Evolutionary conservation across 129 eudicot genomes (phyloP).

Genomic region (Flaveria brownii): DNA sequence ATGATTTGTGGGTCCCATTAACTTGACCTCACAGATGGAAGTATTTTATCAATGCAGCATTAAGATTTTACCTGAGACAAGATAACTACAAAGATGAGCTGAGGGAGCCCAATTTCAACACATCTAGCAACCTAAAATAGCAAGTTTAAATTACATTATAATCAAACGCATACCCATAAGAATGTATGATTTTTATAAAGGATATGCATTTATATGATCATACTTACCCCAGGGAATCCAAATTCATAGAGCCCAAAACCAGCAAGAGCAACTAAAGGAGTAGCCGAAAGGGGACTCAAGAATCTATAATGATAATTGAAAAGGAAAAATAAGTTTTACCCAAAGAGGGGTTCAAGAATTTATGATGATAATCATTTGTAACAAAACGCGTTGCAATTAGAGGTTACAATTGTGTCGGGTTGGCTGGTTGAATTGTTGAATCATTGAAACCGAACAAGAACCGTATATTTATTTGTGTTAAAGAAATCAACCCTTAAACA

Average conservation of each 20-base stretch:
- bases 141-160: slow-evolving; percentile 2
- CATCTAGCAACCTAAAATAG: slow-evolving; percentile 61
- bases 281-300: slow-evolving; percentile 62
- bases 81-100: slow-evolving; percentile 55
- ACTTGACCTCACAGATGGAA: background rate
- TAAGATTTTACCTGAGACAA: slow-evolving; percentile 50
- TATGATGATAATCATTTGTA: background rate
- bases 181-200: background rate
- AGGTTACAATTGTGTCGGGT: background rate
- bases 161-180: background rate
- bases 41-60: background rate
- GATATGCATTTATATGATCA: background rate
- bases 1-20: slow-evolving; percentile 2
- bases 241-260: slow-evolving; percentile 76
- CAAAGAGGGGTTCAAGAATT: background rate
- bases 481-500: background rate
- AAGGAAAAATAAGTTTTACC: slow-evolving; percentile 4
- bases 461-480: background rate
- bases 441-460: background rate
- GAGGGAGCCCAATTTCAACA: slow-evolving; percentile 72
- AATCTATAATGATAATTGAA: slow-evolving; percentile 32
- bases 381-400: background rate
- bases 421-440: background rate
- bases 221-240: slow-evolving; percentile 68
- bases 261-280: slow-evolving; percentile 64